Conservation (phyloP, 257 asterid species). For the Solanum sejunctum region DNA sequence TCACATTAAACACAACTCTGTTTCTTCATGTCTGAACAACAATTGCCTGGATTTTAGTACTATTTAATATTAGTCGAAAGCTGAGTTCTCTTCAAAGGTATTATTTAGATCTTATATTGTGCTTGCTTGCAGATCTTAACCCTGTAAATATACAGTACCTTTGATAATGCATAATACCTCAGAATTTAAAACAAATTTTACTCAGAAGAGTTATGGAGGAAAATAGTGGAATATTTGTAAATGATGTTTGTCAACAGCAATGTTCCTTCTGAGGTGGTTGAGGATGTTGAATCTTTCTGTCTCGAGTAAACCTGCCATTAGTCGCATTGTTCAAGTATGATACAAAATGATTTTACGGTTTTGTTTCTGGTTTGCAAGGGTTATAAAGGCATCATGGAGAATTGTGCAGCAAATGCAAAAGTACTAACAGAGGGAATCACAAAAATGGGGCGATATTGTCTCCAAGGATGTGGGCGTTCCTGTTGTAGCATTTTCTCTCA, state of each 20-base stretch:
- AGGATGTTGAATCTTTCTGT: neutral
- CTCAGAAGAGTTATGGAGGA: neutral
- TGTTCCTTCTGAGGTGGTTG: neutral
- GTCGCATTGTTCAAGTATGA: neutral
- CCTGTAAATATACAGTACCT: neutral
- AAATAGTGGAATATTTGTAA: neutral
- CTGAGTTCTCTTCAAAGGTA: neutral
- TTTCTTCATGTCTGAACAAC: neutral
- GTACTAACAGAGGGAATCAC: conserved; percentile 38
- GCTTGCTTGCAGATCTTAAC: neutral
- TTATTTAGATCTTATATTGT: neutral
- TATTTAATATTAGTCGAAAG: neutral
- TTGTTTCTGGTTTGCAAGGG: conserved; percentile 25
- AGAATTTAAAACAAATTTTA: neutral
- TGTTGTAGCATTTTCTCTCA: conserved; percentile 55
- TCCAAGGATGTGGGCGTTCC: conserved; percentile 71
- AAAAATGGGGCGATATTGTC: conserved; percentile 37
- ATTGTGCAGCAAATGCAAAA: conserved; percentile 38
- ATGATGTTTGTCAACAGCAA: neutral
- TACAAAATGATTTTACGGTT: neutral
- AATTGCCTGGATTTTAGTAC: neutral
- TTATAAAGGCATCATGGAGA: conserved; percentile 52
- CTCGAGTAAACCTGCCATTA: neutral
- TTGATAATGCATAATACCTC: neutral
- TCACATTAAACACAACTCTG: neutral